Conservation (phyloP, 805 yeast species). For the Candida parachauliodes region DNA sequence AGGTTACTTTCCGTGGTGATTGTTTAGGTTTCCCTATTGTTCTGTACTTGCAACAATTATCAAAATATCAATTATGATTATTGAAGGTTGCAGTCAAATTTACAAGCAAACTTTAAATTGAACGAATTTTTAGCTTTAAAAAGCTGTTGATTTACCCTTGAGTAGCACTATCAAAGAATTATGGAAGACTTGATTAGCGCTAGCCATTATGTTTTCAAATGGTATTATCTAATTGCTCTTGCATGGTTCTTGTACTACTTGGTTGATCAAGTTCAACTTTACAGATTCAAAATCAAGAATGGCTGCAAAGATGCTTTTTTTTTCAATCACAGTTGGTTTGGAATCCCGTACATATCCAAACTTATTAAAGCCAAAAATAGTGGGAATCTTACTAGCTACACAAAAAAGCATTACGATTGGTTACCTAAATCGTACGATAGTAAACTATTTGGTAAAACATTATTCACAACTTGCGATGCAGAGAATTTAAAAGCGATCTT, state of each 20-base stretch:
- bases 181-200: no score
- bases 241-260: neutral
- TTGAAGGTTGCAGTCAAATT: no score
- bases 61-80: no score
- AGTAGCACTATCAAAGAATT: no score
- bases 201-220: no score
- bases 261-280: neutral
- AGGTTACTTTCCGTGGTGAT: no score
- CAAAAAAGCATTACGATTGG: neutral
- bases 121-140: no score
- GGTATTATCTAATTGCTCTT: neutral
- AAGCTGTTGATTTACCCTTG: no score
- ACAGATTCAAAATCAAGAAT: neutral
- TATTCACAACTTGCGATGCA: constrained; percentile 30
- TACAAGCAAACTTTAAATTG: no score
- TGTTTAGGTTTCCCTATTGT: no score
- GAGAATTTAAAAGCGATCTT: constrained; percentile 40
- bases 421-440: neutral
- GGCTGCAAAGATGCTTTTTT: neutral
- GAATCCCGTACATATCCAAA: neutral
- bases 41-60: no score
- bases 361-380: neutral
- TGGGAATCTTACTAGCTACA: neutral
- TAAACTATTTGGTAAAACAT: neutral
- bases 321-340: neutral